Conservation (phyloP, 2,329 filamentous ascomycete species). For the Aspergillus aculeatinus region DNA sequence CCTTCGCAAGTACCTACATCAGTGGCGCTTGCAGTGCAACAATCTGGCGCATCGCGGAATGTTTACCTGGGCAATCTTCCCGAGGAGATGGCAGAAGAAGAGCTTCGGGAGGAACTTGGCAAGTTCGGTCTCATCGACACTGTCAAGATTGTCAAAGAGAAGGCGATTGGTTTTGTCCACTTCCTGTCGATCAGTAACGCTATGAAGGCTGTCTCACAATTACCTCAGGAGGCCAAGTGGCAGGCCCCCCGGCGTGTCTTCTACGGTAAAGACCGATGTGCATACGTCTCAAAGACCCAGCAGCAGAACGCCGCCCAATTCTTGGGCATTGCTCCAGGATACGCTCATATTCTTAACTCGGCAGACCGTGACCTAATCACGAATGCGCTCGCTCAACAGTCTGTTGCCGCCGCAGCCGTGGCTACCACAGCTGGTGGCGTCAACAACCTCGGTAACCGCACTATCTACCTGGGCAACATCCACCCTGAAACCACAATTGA, state of each 20-base stretch:
- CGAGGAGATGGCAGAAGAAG: slow-evolving; percentile 86
- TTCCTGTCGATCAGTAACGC: slow-evolving; percentile 97
- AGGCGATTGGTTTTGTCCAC: slow-evolving; percentile 96
- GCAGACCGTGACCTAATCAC: slow-evolving; percentile 96
- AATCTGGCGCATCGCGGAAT: slow-evolving; percentile 93
- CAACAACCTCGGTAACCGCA: slow-evolving; percentile 95
- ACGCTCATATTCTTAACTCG: slow-evolving; percentile 92
- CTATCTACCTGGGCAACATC: slow-evolving; percentile 97
- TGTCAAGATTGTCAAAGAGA: slow-evolving; percentile 95
- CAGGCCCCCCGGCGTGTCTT: slow-evolving; percentile 92
- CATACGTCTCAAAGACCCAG: slow-evolving; percentile 98
- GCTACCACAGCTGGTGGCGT: slow-evolving; percentile 95
- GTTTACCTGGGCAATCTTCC: slow-evolving; percentile 93
- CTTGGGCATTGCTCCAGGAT: slow-evolving; percentile 91
- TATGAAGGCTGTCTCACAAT: slow-evolving; percentile 94
- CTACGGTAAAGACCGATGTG: slow-evolving; percentile 97
- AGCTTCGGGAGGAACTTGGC: slow-evolving; percentile 88
- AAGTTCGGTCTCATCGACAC: slow-evolving; percentile 98
- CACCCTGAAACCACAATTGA: slow-evolving; percentile 98
- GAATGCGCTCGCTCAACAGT: slow-evolving; percentile 93
- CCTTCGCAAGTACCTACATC: slow-evolving; percentile 97
- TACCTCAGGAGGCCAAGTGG: slow-evolving; percentile 96
- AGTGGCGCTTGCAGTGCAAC: slow-evolving; percentile 94
- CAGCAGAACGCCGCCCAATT: slow-evolving; percentile 99
- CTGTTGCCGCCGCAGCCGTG: slow-evolving; percentile 92